A percentile compares a stretch with the other conserved stretches of the same genome.
phyloP scores from a whole-genome alignment of 805 yeast genomes.

The Barnettozyma sucrosica region DNA sequence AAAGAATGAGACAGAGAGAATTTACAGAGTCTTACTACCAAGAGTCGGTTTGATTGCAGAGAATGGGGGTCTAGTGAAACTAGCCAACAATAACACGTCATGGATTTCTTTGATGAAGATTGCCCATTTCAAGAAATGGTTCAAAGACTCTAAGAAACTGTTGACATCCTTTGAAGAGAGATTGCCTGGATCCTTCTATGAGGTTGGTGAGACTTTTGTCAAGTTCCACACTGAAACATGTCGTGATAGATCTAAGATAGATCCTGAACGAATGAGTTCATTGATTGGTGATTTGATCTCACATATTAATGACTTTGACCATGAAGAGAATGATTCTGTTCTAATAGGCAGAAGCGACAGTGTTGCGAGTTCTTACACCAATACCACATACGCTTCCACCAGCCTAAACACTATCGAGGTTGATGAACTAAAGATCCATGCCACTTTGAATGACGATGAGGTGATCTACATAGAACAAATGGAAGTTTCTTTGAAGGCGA shows the following conservation, averaged over 20 bases:
- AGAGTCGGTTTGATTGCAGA: constrained; percentile 84
- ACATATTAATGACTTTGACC: constrained; percentile 64
- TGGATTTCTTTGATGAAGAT: constrained; percentile 17
- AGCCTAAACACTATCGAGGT: not conserved
- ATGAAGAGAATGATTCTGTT: constrained; percentile 32
- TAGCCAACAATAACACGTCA: constrained; percentile 35
- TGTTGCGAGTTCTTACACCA: constrained; percentile 1
- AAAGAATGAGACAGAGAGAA: constrained; percentile 57
- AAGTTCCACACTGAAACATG: constrained; percentile 61
- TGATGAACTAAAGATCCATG: constrained; percentile 50
- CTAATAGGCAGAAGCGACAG: constrained; percentile 30
- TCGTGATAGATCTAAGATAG: constrained; percentile 33
- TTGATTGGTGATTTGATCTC: constrained; percentile 81
- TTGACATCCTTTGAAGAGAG: constrained; percentile 64
- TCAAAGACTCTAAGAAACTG: constrained; percentile 48
- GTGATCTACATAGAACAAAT: constrained; percentile 68
- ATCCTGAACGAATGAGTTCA: constrained; percentile 52
- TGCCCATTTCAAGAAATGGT: constrained; percentile 42
- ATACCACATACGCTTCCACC: not conserved
- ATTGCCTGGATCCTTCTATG: constrained; percentile 70
- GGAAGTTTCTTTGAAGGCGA: constrained; percentile 50
- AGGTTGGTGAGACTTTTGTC: constrained; percentile 69
- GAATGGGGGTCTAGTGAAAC: constrained; percentile 74
- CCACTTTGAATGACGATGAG: constrained; percentile 61
- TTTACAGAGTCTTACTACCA: constrained; percentile 55